Conservation (phyloP, 345 rosid genomes). For the Eucalyptus cloeziana region DNA sequence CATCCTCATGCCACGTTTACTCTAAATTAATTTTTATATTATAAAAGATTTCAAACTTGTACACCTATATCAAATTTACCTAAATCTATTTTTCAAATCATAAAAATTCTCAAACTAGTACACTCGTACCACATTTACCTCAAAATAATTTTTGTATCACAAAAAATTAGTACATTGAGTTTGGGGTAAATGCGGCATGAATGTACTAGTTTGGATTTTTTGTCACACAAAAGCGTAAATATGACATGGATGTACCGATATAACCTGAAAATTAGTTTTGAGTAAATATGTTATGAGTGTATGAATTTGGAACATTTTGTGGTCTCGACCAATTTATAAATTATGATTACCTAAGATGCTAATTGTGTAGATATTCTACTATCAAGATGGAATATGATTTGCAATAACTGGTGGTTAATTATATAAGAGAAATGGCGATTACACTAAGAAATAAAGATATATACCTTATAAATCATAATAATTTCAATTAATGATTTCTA, state of each 20-base stretch:
- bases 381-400: neutral
- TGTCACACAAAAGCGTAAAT: neutral
- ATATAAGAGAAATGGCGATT: neutral
- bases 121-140: neutral
- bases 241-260: fast-evolving
- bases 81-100: too few species aligned
- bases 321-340: neutral
- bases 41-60: fast-evolving
- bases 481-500: neutral
- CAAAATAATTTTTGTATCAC: neutral
- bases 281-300: neutral
- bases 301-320: neutral
- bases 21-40: neutral
- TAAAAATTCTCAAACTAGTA: neutral
- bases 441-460: neutral
- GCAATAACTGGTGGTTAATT: neutral
- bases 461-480: neutral
- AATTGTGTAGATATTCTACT: too few species aligned
- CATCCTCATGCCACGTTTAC: neutral
- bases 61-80: neutral
- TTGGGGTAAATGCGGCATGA: neutral
- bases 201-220: neutral
- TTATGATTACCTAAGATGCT: neutral
- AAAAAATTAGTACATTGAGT: neutral
- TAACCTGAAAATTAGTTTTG: neutral